These are phyloP conservation scores for Groenewaldozyma auringiensis DNA, from an alignment of 1,139 yeast species.

Conservation along the genomic window DNA sequence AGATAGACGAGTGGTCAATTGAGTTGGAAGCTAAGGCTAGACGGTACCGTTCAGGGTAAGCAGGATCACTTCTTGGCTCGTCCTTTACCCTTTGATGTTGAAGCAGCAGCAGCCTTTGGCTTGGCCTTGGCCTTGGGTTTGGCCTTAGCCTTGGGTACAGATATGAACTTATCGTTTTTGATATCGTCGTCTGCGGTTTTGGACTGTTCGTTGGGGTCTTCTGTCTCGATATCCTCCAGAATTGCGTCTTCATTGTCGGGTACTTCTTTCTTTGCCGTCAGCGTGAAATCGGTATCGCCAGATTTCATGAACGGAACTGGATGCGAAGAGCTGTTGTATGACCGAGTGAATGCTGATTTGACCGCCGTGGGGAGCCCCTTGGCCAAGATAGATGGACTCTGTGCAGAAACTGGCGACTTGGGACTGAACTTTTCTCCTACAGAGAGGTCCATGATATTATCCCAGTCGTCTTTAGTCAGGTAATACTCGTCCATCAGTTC, in stretches of 20 bases:
- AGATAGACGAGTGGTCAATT: constrained; percentile 54
- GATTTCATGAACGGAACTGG: constrained; percentile 81
- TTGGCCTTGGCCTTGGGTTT: constrained; percentile 16
- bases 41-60: constrained; percentile 13
- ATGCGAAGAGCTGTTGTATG: constrained; percentile 66
- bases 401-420: constrained; percentile 1
- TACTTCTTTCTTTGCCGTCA: constrained; percentile 20
- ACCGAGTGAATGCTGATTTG: constrained; percentile 79
- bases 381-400: constrained; percentile 31
- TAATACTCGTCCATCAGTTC: constrained; percentile 72
- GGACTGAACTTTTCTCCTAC: constrained; percentile 45
- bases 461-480: constrained; percentile 89
- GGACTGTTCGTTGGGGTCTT: constrained; percentile 37
- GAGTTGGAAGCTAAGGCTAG: constrained; percentile 42
- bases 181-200: constrained; percentile 35
- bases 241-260: constrained; percentile 54
- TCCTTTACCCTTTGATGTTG: constrained; percentile 17
- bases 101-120: constrained; percentile 16
- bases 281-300: constrained; percentile 35
- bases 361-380: constrained; percentile 66
- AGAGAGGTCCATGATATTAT: constrained; percentile 69
- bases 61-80: constrained; percentile 12
- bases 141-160: constrained; percentile 34
- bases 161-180: constrained; percentile 52
- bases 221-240: constrained; percentile 56